Evolutionary conservation across 768 basidiomycete genomes (phyloP).

Genomic region (Lactifluus echinatus): DNA sequence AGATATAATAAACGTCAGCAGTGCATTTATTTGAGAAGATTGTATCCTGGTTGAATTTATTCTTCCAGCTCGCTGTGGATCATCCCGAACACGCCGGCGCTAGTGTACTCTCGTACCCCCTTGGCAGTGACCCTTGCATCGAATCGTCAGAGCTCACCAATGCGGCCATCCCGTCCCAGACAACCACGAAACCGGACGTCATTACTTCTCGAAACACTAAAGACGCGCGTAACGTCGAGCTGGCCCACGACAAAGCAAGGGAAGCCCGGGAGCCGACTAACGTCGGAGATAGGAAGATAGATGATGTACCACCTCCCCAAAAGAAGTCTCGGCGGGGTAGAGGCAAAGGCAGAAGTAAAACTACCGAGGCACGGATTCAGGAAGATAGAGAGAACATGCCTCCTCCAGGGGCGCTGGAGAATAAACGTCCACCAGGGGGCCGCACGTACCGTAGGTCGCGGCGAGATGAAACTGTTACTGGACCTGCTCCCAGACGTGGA

Average conservation of each 20-base stretch:
- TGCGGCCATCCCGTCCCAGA: not conserved
- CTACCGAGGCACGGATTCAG: not conserved
- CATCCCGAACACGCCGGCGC: not conserved
- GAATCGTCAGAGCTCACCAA: not conserved
- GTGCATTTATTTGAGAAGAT: not conserved
- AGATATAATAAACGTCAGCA: constrained; percentile 11
- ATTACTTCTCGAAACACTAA: not conserved
- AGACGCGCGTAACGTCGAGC: not conserved
- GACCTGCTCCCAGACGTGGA: not conserved
- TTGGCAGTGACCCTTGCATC: not conserved
- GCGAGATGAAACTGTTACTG: not conserved
- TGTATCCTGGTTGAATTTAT: not conserved
- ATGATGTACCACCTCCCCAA: not conserved
- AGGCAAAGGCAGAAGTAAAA: constrained; percentile 3
- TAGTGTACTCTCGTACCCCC: not conserved
- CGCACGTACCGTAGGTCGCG: not conserved
- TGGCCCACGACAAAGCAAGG: not conserved
- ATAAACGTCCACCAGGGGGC: not conserved
- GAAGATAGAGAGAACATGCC: constrained; percentile 5
- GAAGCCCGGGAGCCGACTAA: not conserved
- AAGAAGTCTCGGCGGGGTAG: not conserved
- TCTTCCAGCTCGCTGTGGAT: constrained; percentile 1
- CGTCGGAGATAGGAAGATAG: not conserved
- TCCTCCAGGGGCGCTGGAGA: not conserved
- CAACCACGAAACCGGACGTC: not conserved